Evolutionary conservation across 805 yeast genomes (phyloP).

Genomic region (Spathaspora passalidarum): DNA sequence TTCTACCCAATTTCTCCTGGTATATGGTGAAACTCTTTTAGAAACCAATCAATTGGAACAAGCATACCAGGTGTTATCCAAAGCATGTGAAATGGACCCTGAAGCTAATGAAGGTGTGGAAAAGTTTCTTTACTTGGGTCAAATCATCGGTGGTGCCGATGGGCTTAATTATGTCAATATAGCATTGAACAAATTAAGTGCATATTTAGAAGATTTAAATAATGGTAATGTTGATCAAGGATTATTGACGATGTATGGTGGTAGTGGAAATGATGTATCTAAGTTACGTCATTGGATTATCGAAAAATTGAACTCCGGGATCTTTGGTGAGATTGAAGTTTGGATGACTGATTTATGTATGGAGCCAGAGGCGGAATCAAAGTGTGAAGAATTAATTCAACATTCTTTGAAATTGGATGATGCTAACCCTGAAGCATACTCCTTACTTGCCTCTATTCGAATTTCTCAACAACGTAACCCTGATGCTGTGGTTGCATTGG

Average conservation of each 20-base stretch:
- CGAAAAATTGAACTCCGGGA: slow-evolving; percentile 68
- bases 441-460: slow-evolving; percentile 78
- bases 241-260: slow-evolving; percentile 22
- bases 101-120: slow-evolving; percentile 65
- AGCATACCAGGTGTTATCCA: slow-evolving; percentile 62
- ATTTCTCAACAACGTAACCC: slow-evolving; percentile 76
- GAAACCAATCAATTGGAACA: slow-evolving; percentile 78
- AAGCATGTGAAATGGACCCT: slow-evolving; percentile 69
- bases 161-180: slow-evolving; percentile 62
- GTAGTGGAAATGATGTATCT: slow-evolving; percentile 18
- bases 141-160: slow-evolving; percentile 76
- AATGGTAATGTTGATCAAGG: slow-evolving; percentile 18
- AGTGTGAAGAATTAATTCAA: slow-evolving; percentile 70
- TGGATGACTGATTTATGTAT: slow-evolving; percentile 98
- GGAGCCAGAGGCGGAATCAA: slow-evolving; percentile 82
- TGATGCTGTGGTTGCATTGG: slow-evolving; percentile 71
- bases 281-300: slow-evolving; percentile 28
- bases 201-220: slow-evolving; percentile 24
- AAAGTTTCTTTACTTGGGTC: slow-evolving; percentile 88
- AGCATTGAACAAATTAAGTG: slow-evolving; percentile 54
- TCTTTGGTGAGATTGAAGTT: slow-evolving; percentile 83
- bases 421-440: slow-evolving; percentile 75
- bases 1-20: slow-evolving; percentile 48
- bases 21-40: slow-evolving; percentile 72
- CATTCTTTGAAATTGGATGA: slow-evolving; percentile 61